A percentile compares a stretch with the other conserved stretches of the same genome.
Conservation (phyloP, 345 rosid species). For the thale cress (Arabidopsis thaliana) region DNA sequence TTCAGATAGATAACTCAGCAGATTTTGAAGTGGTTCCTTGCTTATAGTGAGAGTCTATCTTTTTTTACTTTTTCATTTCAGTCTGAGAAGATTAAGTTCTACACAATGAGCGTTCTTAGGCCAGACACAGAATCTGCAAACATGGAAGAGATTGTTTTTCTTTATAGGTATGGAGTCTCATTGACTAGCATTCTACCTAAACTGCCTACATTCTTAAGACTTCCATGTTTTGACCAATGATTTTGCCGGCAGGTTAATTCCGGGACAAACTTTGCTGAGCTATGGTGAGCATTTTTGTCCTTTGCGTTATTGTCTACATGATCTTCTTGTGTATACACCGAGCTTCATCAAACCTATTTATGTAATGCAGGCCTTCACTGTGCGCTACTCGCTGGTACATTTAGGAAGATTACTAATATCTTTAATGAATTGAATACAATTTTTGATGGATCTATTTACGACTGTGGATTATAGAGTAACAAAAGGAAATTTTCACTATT, state of each 20-base stretch:
- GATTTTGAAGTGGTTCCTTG: slow-evolving; percentile 2
- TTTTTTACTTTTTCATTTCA: slow-evolving; percentile 40
- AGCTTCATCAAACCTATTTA: slow-evolving; percentile 22
- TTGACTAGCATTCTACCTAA: slow-evolving; percentile 4
- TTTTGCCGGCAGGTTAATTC: slow-evolving; percentile 69
- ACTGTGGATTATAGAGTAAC: slow-evolving; percentile 1
- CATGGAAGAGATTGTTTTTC: slow-evolving; percentile 79
- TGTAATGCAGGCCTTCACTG: slow-evolving; percentile 79
- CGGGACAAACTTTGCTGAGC: slow-evolving; percentile 83
- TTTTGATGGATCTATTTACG: slow-evolving; percentile 2
- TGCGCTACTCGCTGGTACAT: slow-evolving; percentile 82
- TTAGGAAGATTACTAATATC: not conserved
- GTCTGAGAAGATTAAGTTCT: slow-evolving; percentile 80
- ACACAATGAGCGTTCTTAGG: slow-evolving; percentile 91
- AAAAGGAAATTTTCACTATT: not conserved
- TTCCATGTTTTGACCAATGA: not conserved
- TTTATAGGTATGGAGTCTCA: slow-evolving; percentile 67
- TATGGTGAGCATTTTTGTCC: slow-evolving; percentile 62
- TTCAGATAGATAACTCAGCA: slow-evolving; percentile 9
- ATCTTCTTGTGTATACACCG: slow-evolving; percentile 4
- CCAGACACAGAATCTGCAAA: slow-evolving; percentile 62
- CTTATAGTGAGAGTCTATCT: not conserved
- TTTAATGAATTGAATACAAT: slow-evolving; percentile 1
- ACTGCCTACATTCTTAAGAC: not conserved
- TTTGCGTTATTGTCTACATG: slow-evolving; percentile 18